Conservation (phyloP, 306 rosid species). For the Ammopiptanthus mongolicus region DNA sequence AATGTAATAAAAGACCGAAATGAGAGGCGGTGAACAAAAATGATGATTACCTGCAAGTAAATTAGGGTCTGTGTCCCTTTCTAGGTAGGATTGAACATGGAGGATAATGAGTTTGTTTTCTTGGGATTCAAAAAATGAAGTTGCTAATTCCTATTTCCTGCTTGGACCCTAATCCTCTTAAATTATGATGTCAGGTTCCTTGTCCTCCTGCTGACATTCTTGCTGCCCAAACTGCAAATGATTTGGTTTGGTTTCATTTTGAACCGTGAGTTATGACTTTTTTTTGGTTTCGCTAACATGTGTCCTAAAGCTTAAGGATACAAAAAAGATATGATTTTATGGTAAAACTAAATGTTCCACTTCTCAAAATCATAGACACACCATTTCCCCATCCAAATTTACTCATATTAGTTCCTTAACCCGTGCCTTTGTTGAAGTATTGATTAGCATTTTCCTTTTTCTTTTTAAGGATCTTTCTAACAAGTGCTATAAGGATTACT, state of each 20-base stretch:
- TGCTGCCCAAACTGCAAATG: constrained; percentile 14
- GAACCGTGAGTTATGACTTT: constrained; percentile 13
- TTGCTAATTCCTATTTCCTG: constrained; percentile 21
- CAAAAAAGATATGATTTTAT: no score
- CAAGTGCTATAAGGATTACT: no score
- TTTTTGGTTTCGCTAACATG: no score
- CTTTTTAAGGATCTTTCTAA: no score
- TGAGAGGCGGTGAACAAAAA: constrained; percentile 34
- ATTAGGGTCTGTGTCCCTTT: constrained; percentile 54
- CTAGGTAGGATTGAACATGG: constrained; percentile 50
- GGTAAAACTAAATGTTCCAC: no score
- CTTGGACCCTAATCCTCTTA: constrained; percentile 22
- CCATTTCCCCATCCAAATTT: no score
- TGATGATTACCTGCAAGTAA: constrained; percentile 49
- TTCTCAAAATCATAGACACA: no score
- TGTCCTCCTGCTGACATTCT: constrained; percentile 24
- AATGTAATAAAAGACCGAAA: constrained; percentile 23
- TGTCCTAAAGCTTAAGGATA: no score
- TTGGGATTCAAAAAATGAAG: constrained; percentile 62
- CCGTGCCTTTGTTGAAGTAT: no score
- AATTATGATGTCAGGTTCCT: constrained; percentile 20
- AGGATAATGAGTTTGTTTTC: constrained; percentile 65
- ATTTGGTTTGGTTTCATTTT: constrained; percentile 10
- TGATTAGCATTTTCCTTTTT: no score
- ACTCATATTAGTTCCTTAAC: no score